phyloP scores from a whole-genome alignment of 2,329 filamentous ascomycete species.

The Penicillium nordicum region DNA sequence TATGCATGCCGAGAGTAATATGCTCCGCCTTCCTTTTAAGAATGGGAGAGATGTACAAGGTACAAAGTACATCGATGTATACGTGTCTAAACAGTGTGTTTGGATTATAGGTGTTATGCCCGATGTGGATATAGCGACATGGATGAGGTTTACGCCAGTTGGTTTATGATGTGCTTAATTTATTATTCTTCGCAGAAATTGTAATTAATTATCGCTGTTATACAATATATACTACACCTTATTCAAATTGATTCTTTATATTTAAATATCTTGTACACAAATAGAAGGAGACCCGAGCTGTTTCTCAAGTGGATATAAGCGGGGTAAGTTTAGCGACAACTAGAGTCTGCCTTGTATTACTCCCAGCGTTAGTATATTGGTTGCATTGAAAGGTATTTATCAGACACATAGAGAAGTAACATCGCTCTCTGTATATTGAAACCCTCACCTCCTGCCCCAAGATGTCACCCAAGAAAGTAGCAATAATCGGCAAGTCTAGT shows the following conservation, averaged over 20 bases:
- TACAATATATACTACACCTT: not conserved
- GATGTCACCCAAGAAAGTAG: conserved; percentile 46
- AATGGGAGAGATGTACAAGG: not conserved
- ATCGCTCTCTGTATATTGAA: not conserved
- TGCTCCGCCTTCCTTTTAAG: not conserved
- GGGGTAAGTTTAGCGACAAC: conserved; percentile 7
- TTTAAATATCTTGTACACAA: not conserved
- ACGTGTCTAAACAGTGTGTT: not conserved
- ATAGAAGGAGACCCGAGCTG: conserved; percentile 1
- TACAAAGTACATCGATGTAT: not conserved
- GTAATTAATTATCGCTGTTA: not conserved
- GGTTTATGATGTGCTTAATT: not conserved
- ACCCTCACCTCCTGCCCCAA: not conserved
- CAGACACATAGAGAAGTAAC: not conserved
- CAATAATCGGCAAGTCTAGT: conserved; percentile 47
- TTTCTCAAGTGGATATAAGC: not conserved
- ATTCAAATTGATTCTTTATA: not conserved
- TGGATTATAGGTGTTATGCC: not conserved
- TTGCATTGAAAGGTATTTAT: not conserved
- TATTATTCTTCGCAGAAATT: not conserved
- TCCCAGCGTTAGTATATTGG: not conserved
- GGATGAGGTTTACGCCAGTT: not conserved
- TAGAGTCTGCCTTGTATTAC: not conserved
- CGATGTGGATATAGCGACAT: not conserved
- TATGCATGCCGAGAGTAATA: conserved; percentile 11